These are phyloP conservation scores for Zygoascus hellenicus DNA, from an alignment of 1,139 yeast genomes.

Conservation along the genomic window DNA sequence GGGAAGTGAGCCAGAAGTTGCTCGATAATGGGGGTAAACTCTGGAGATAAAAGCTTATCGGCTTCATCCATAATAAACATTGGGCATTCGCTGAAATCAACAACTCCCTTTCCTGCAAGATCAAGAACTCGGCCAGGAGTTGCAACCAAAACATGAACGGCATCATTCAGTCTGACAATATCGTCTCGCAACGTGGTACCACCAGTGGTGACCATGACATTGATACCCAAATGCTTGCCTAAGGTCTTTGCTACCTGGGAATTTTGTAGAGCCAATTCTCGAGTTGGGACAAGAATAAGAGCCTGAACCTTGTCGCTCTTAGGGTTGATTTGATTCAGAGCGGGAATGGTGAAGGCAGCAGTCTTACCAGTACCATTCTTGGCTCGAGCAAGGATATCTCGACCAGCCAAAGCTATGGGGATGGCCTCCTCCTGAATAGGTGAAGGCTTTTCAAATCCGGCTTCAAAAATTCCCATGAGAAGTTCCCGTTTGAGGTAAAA, in stretches of 20 bases:
- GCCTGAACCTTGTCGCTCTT: slow-evolving; percentile 82
- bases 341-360: slow-evolving; percentile 89
- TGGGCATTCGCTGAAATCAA: slow-evolving; percentile 82
- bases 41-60: slow-evolving; percentile 90
- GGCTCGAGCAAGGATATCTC: slow-evolving; percentile 96
- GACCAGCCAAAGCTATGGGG: slow-evolving; percentile 91
- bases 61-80: slow-evolving; percentile 98
- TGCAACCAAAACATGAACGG: slow-evolving; percentile 87
- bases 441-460: slow-evolving; percentile 97
- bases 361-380: slow-evolving; percentile 99
- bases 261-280: slow-evolving; percentile 95
- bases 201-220: slow-evolving; percentile 98
- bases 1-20: slow-evolving; percentile 85
- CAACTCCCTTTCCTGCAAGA: slow-evolving; percentile 80
- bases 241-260: slow-evolving; percentile 96
- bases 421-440: slow-evolving; percentile 98
- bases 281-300: slow-evolving; percentile 82
- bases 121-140: slow-evolving; percentile 97
- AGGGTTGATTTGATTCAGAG: slow-evolving; percentile 79
- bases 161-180: slow-evolving; percentile 83
- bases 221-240: slow-evolving; percentile 87
- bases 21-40: slow-evolving; percentile 82
- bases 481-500: slow-evolving; percentile 86
- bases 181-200: slow-evolving; percentile 95
- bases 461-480: slow-evolving; percentile 97